These are phyloP conservation scores for Senna tora DNA, from an alignment of 306 rosid genomes.

Conservation along the genomic window DNA sequence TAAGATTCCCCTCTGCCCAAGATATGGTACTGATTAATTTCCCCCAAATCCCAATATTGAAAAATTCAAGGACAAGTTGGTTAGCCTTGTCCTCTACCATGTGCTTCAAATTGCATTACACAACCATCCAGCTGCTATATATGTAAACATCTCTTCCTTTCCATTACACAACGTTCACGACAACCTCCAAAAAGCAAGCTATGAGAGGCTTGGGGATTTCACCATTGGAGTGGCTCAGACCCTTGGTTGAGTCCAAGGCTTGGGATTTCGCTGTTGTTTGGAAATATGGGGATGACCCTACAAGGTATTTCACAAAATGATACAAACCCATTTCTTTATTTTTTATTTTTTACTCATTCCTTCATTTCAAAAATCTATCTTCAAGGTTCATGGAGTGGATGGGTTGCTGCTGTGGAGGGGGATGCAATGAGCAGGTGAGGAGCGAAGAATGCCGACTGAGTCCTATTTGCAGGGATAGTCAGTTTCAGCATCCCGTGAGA, in stretches of 20 bases:
- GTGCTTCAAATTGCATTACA: slow-evolving; percentile 40
- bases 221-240: slow-evolving; percentile 59
- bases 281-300: slow-evolving; percentile 78
- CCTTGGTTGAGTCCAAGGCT: slow-evolving; percentile 52
- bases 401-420: slow-evolving; percentile 80
- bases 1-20: slow-evolving; percentile 41
- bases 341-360: no score
- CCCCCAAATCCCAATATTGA: background rate
- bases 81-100: slow-evolving; percentile 52
- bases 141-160: background rate
- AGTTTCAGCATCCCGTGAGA: slow-evolving; percentile 54
- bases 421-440: slow-evolving; percentile 18
- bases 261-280: slow-evolving; percentile 80
- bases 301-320: slow-evolving; percentile 32
- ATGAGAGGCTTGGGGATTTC: slow-evolving; percentile 39
- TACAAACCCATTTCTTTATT: background rate
- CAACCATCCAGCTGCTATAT: slow-evolving; percentile 22
- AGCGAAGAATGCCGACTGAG: slow-evolving; percentile 36
- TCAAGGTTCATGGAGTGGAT: slow-evolving; percentile 72
- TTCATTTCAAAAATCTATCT: background rate
- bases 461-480: slow-evolving; percentile 59
- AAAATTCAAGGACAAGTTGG: slow-evolving; percentile 27
- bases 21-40: slow-evolving; percentile 39
- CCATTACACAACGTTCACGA: background rate
- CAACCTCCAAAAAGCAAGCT: background rate